Percentiles rank a stretch among this genome's conserved stretches.
Conservation (phyloP, 805 yeast species). For the Danielia reshetovae region DNA sequence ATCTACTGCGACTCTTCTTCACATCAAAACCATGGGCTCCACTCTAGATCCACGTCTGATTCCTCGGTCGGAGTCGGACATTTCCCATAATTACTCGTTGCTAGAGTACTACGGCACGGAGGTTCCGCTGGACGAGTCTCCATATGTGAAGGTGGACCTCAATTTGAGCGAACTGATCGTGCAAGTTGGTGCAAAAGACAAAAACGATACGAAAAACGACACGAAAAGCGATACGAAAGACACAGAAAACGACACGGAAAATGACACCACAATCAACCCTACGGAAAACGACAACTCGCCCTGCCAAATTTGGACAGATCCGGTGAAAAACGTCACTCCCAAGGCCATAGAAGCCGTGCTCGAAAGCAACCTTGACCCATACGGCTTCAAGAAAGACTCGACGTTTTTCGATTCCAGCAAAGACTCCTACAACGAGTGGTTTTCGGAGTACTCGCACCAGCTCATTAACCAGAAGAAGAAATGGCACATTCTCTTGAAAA, state of each 20-base stretch:
- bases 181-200: too few species aligned
- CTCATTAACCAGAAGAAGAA: slow-evolving; percentile 63
- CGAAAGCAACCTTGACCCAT: slow-evolving; percentile 49
- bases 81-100: slow-evolving; percentile 35
- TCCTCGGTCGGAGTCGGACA: slow-evolving; percentile 21
- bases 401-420: slow-evolving; percentile 43
- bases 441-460: slow-evolving; percentile 61
- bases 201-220: too few species aligned
- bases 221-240: too few species aligned
- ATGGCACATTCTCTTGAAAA: slow-evolving; percentile 68
- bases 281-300: neutral
- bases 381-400: slow-evolving; percentile 78
- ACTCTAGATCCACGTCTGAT: neutral
- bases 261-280: too few species aligned
- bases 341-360: slow-evolving; percentile 2
- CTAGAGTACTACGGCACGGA: slow-evolving; percentile 33
- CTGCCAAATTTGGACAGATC: too few species aligned
- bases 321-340: too few species aligned
- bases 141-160: slow-evolving; percentile 23
- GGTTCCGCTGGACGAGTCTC: slow-evolving; percentile 35
- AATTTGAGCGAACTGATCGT: neutral
- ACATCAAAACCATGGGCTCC: neutral
- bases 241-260: too few species aligned
- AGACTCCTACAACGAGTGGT: slow-evolving; percentile 71
- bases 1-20: too few species aligned